Percentiles rank a stretch among this genome's conserved stretches.
Evolutionary conservation across 2,329 filamentous ascomycete species (phyloP).

Genomic region (Ascochyta fabae): DNA sequence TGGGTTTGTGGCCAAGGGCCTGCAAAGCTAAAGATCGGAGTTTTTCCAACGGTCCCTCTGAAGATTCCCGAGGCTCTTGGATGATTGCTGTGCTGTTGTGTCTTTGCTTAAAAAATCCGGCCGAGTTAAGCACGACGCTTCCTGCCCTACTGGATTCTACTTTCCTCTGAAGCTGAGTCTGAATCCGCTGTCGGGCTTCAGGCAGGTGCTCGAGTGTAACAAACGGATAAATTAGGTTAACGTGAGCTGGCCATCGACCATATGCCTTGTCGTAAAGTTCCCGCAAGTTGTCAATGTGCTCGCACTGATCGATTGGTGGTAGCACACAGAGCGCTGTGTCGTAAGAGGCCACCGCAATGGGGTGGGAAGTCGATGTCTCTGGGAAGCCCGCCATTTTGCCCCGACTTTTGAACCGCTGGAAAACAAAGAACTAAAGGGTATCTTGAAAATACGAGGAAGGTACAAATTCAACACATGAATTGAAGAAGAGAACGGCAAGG

Average conservation of each 20-base stretch:
- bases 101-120: constrained; percentile 59
- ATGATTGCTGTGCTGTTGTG: constrained; percentile 55
- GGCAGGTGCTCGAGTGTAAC: constrained; percentile 58
- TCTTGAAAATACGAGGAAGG: constrained; percentile 8
- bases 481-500: background rate
- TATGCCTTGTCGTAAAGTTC: constrained; percentile 68
- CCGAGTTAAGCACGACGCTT: constrained; percentile 45
- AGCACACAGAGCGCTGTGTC: constrained; percentile 69
- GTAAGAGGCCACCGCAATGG: constrained; percentile 51
- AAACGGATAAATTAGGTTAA: constrained; percentile 73
- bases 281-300: constrained; percentile 61
- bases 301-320: constrained; percentile 58
- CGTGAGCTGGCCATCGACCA: constrained; percentile 69
- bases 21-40: constrained; percentile 30
- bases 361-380: background rate
- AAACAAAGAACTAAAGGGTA: constrained; percentile 13
- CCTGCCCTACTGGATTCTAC: background rate
- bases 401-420: background rate
- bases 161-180: constrained; percentile 40
- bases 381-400: constrained; percentile 28
- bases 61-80: constrained; percentile 14
- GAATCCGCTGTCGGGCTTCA: constrained; percentile 52
- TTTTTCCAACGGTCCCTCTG: constrained; percentile 14
- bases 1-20: constrained; percentile 31
- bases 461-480: background rate